Evolutionary conservation across 371 early-diverging fungal genomes (phyloP), one percentile per base, ranked within the genome.

Genomic region (Nematocida major): DNA sequence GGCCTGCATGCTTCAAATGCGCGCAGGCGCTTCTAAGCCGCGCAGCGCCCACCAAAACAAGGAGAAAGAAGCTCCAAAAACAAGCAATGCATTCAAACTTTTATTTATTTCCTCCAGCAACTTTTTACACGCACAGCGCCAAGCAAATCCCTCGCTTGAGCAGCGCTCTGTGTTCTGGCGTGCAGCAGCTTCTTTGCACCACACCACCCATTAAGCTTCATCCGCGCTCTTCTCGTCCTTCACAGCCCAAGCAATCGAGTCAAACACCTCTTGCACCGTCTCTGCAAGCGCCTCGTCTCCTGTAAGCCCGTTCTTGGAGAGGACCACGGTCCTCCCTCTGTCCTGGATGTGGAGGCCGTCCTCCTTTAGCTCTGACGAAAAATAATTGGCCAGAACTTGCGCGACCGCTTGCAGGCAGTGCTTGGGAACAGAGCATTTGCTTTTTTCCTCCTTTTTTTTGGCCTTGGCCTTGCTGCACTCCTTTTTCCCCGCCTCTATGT

Each of bases 231-330:
- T 43, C 22, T 57, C 57, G 34, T 57, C 36, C 22, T 54, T 40
- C 11, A 73, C 49, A 18, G 38, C 39, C 76, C 76, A 73, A n/a
- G 62, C 50, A 0, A 63, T 40, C 0, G 0, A 30, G 47, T 73
- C 76, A 47, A 73, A 73, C 15, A 73, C 49, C 2, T 73, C 76
- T 53, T 73, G 76, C 26, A 73, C 76, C 9, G 22, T 51, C 22
- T 48, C n/a, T 15, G 76, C 76, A 9, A 73, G 66, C 3, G 43
- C 26, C 15, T 24, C 34, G 42, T 73, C 76, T 15, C 76, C 76
- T 43, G 15, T 38, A 3, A 73, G 22, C 18, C 48, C 40, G 24
- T 36, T 26, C 24, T 13, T 13, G 1, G 59, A 34, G 3, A 73
- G 49, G 22, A 36, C 32, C 4, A 73, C 66, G 24, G 26, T 40